Base-by-base conservation (phyloP, 31 red algal genomes). In the Endocladia muricata region DNA sequence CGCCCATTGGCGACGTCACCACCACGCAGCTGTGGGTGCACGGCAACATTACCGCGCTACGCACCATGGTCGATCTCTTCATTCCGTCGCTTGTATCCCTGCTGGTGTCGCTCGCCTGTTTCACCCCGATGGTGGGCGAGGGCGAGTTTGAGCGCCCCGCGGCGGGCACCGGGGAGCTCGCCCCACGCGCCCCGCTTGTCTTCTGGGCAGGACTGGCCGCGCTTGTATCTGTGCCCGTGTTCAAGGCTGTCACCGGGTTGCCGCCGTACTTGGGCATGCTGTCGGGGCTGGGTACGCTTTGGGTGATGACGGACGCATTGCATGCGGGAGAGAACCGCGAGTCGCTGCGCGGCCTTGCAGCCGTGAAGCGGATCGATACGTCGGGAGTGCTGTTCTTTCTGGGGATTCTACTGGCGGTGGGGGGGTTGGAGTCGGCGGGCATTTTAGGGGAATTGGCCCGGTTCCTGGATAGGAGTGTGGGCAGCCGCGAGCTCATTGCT, bases 1-100 rank as follows among this genome's bases (percentile, higher is more conserved):
- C 97, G 21, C 97, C 97, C 4, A 95, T 99, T 59, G 97, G 97
- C 13, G 97, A 99, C 51, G 97, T 99, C 33, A 99, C 97, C 7
- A 99, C 97, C 1, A 99, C 97, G 17, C 91, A 93, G 74, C 68
- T 99, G 26, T 99, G 97, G 97, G 88, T 95, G 17, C 79, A 87
- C 28, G 92, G 93, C 38, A 85, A 99, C 43, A 93, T 99, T 52
- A 84, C 97, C n/a, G 80, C 89, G 32, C 32, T 93, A 55, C 61
- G 79, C 22, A 95, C 92, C 39, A 86, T 99, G 62, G 59, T 47
- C 15, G 83, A 88, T 35, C 84, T 99, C 55, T 85, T 99, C 65
- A 1, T 99, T 13, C 97, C 97, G 7, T 95, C 92, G n/a, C 64
- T 99, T 41, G 84, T 90, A 32, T 93, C 83, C 38, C 66, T 99